Evolutionary conservation across 2,329 filamentous ascomycete genomes (phyloP), one percentile per base, ranked within the genome.

Genomic region (Tolypocladium tropicale): DNA sequence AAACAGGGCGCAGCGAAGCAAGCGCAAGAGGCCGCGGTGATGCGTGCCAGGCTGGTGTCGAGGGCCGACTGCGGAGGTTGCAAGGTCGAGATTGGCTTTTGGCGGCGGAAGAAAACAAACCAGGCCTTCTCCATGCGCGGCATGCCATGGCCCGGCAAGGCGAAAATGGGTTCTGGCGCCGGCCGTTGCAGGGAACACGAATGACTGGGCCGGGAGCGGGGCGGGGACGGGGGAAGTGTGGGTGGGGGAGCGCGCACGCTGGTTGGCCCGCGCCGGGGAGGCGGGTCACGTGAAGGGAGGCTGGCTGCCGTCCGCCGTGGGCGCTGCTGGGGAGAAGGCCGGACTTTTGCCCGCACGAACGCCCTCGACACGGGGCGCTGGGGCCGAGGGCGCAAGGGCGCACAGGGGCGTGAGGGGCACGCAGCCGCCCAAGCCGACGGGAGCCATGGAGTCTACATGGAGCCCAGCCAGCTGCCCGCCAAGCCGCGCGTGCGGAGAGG

Each of bases 11-110:
- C n/a, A n/a, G n/a, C n/a, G n/a, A n/a, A n/a, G n/a, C n/a, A n/a
- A n/a, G n/a, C n/a, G n/a, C n/a, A n/a, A n/a, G 43, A 46, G 25
- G 43, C 6, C 28, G 18, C 4, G 34, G 55, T 43, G 53, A 54
- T 57, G 62, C 33, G 21, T 37, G 43, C 33, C 14, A 54, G 57
- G 65, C 56, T 61, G 65, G 57, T 55, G 57, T 30, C 62, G 62
- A 56, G 53, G 61, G 66, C 67, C 67, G 67, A 69, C 61, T 68
- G 66, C 67, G 67, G 67, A 67, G 67, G 58, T 53, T 55, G 54
- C 21, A 52, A 58, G 51, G 56, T 53, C 52, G 41, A 55, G 54
- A 53, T 36, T 55, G 54, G 36, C 33, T 37, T 37, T 28, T 23
- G 46, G 46, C 28, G 28, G 28, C 46, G 2, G 28, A 21, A 30